These are phyloP conservation scores for Leccinum insigne DNA, from an alignment of 1,284 basidiomycete species.

Conservation along the genomic window DNA sequence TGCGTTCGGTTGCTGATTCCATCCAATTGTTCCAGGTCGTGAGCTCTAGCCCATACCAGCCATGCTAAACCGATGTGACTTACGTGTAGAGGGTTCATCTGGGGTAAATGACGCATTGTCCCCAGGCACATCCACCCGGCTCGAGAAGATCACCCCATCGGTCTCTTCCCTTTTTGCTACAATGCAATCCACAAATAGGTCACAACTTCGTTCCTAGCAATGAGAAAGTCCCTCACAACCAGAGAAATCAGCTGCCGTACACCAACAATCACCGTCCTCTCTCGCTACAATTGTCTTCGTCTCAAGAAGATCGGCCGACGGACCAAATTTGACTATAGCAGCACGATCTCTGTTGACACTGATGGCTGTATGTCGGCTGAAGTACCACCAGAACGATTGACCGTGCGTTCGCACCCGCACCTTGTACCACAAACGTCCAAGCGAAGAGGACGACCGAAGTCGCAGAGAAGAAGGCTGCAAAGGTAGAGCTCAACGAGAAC, in stretches of 20 bases:
- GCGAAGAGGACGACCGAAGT: slow-evolving; percentile 1
- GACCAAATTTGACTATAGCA: slow-evolving; percentile 2
- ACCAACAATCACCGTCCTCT: not conserved
- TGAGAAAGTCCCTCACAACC: not conserved
- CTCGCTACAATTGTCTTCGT: not conserved
- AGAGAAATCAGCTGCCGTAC: not conserved
- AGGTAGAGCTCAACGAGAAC: not conserved
- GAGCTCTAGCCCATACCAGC: not conserved
- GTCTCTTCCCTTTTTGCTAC: not conserved
- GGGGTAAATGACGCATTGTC: not conserved
- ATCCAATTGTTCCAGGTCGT: not conserved
- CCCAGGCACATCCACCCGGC: not conserved
- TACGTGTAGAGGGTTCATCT: not conserved
- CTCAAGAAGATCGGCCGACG: not conserved
- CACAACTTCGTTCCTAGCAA: not conserved
- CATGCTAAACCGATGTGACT: not conserved
- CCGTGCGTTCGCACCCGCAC: slow-evolving; percentile 9
- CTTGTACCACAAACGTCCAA: slow-evolving; percentile 11
- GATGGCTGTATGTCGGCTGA: slow-evolving; percentile 10
- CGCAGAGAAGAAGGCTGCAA: not conserved
- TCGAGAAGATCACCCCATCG: not conserved
- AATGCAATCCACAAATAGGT: not conserved
- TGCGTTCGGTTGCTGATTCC: too few relatives aligned
- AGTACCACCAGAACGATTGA: not conserved
- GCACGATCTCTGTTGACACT: not conserved